Evolutionary conservation across 164 flowering plant species (phyloP), one percentile per base, ranked within the genome.

Genomic region (Nymphaea thermarum): DNA sequence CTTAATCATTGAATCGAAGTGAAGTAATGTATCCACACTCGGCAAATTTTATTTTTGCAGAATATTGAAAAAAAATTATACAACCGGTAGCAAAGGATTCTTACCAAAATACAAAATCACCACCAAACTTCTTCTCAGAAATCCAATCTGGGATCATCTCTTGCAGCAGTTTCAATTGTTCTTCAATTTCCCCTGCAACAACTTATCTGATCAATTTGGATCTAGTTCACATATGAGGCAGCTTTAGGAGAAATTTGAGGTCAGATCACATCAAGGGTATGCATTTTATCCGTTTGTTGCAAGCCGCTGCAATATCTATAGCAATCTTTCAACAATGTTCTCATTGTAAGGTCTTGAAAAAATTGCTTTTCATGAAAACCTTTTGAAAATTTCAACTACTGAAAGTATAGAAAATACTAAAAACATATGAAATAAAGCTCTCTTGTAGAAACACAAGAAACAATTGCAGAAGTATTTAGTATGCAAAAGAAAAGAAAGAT

Each of bases 71-170:
- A 25, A 25, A 25, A 25, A 25, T 25, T 25, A 25, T 25, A 25
- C 36, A 25, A 25, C 36, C 36, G 36, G 1, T 25, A 1, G 36
- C 36, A 25, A 25, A 47, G 55, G 55, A 47, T 47, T 47, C 86
- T 76, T 64, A 87, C 95, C 88, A 41, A 42, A 86, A 4, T 8
- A 91, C 83, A 65, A 64, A 53, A 77, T 86, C 90, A 11, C 97
- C 93, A 66, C 79, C 75, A 12, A 75, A 71, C 65, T 65, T 68
- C 71, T 80, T 82, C 70, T 80, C 82, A 36, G 76, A 77, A 67
- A 91, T 83, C 89, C 88, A 89, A 53, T 89, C 91, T 3, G 98
- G 96, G 55, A 77, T 82, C 8, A 91, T 67, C 75, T 89, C 91
- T 65, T 80, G 77, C 76, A 91, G 51, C 71, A 87, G 68, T 43